Base-by-base conservation (phyloP, 768 basidiomycete species). In the Lentinula raphanica region DNA sequence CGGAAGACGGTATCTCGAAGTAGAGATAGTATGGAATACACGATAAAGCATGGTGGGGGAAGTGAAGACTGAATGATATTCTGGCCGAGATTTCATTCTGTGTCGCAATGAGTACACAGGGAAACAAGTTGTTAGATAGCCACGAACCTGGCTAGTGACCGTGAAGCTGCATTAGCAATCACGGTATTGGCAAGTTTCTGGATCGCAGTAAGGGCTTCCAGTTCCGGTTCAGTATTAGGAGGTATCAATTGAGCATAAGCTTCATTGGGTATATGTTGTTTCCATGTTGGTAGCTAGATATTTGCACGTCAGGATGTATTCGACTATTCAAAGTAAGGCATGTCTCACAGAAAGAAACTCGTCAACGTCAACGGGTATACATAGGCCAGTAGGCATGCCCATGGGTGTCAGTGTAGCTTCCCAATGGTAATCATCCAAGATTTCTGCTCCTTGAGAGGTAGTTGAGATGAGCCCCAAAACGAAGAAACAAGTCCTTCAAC, bases 151-250 rank as follows among this genome's bases (percentile, higher is more conserved):
- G 92, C 87, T 38, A 99, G 76, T 17, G 92, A 88, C 46, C 93
- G 84, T 23, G 97, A 98, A 1, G 97, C 94, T 23, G 92, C 85
- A 66, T 95, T 95, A 0, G 95, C 94, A 58, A 98, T 90, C 51
- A 98, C 94, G 19, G 94, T 92, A 68, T 99, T 99, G 28, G 90
- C 87, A 40, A 99, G 77, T 68, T 98, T 98, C 65, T 94, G 89
- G 50, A 99, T 91, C 3, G 92, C 91, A 3, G 88, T 87, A 64
- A 95, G 80, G 28, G 92, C 87, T 64, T 96, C 92, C 4, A 85
- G 78, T 65, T 98, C 95, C 36, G 81, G 74, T 60, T 86, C 83
- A 6, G 82, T 76, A 0, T 81, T 79, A 8, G 90, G 85, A 3
- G 88, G 84, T 58, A 84, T 74, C 28, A 95, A 70, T 2, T 81